Evolutionary conservation across 257 asterid genomes (phyloP), one percentile per base, ranked within the genome.

Genomic region (Verbena officinalis): DNA sequence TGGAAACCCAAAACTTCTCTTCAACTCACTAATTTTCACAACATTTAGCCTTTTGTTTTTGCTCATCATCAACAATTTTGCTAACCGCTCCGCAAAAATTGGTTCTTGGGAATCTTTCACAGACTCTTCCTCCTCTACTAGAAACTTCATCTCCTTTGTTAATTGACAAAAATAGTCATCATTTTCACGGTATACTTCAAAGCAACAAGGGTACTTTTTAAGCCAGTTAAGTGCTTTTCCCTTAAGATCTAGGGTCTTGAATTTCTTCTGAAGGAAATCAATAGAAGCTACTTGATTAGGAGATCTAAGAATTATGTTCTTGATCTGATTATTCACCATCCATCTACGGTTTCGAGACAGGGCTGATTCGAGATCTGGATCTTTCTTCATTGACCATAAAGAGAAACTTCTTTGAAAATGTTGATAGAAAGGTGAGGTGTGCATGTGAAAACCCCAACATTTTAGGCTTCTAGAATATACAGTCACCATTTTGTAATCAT

Each of bases 311-410:
- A 92, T 80, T 53, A 92, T 83, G 73, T 89, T 81, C 68, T 92
- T 92, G 70, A 92, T 83, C 79, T 92, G 95, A 75, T 92, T 89
- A 74, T 92, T 87, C 73, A 87, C 91, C 65, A 92, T 76, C 98
- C 98, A 92, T 33, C 98, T 77, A 23, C 84, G 91, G 60, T 92
- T 92, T 52, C 98, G 78, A 50, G 84, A 80, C 15, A 87, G 73
- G 16, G 94, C 93, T n/a, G 80, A 72, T 72, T 92, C 97, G 53
- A 92, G 96, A 65, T 89, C 95, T 0, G 93, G 88, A 42, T 92
- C 96, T 76, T 92, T 92, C 95, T 87, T 89, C 98, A 92, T 92
- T 19, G 98, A 89, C 97, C 96, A 92, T 52, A 92, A 69, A 14
- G 98, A 77, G 57, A 77, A 78, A 17, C 72, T 65, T 67, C 89